Conservation (phyloP, 345 rosid species). For the Gossypium thurberi region DNA sequence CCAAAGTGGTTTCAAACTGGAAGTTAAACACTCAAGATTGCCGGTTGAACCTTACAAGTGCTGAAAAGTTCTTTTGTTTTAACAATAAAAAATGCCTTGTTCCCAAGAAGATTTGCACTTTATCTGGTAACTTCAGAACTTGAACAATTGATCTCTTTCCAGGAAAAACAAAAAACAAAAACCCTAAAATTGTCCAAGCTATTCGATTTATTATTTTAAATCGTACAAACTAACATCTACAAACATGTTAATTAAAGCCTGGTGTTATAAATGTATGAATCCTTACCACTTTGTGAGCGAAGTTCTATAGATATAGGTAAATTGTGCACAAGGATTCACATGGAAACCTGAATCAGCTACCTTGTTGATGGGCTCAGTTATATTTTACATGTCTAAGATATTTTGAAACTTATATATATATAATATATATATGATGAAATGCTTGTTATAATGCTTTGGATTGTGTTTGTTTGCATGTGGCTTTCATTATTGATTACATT, state of each 20-base stretch:
- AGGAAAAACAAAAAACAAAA: not conserved
- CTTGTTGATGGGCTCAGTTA: not conserved
- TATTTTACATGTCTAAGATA: not conserved
- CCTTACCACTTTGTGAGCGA: not conserved
- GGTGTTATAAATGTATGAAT: not conserved
- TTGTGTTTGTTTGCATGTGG: not conserved
- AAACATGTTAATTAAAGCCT: not conserved
- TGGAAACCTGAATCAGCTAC: not conserved
- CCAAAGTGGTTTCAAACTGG: slow-evolving; percentile 15
- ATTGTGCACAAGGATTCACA: not conserved
- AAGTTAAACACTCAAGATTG: slow-evolving; percentile 15
- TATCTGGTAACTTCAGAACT: slow-evolving; percentile 14
- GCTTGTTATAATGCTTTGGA: not conserved
- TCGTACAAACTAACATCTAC: not conserved
- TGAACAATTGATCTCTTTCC: slow-evolving; percentile 2
- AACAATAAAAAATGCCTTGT: slow-evolving; percentile 11
- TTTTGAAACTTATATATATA: not conserved
- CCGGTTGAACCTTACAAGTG: slow-evolving; percentile 13
- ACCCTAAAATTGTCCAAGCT: not conserved
- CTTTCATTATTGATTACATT: not conserved
- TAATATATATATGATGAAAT: not conserved
- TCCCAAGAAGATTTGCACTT: slow-evolving; percentile 13
- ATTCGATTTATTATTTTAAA: not conserved
- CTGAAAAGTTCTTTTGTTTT: slow-evolving; percentile 10
- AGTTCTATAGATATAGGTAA: not conserved